phyloP scores from a whole-genome alignment of 257 asterid species.

The Avicennia marina region DNA sequence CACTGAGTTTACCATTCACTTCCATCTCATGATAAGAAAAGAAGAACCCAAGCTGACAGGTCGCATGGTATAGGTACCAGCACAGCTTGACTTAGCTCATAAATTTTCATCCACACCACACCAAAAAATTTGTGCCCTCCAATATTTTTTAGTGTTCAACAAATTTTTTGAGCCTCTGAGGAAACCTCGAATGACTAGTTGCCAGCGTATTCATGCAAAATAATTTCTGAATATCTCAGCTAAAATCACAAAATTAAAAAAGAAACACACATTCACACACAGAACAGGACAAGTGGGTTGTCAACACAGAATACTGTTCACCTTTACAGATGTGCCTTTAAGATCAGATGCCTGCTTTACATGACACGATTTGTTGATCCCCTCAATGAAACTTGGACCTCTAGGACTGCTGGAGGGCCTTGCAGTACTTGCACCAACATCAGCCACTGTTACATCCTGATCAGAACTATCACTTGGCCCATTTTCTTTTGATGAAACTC shows the following conservation, averaged over 20 bases:
- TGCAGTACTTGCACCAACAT: conserved; percentile 44
- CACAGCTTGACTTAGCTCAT: neutral
- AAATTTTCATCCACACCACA: neutral
- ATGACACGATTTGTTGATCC: conserved; percentile 80
- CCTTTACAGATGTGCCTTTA: conserved; percentile 81
- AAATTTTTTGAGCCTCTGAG: neutral
- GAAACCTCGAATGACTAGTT: neutral
- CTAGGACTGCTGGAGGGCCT: conserved; percentile 54
- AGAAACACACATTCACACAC: neutral
- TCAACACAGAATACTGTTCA: conserved; percentile 9
- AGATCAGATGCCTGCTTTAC: conserved; percentile 83
- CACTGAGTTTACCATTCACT: neutral
- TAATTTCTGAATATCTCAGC: neutral
- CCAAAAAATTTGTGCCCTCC: neutral
- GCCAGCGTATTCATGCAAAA: conserved; percentile 5
- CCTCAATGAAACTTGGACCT: conserved; percentile 86
- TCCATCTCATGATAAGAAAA: conserved; percentile 10
- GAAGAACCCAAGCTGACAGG: neutral
- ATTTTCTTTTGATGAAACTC: conserved; percentile 80
- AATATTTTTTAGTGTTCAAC: conserved; percentile 8
- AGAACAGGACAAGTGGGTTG: neutral
- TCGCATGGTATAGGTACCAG: neutral
- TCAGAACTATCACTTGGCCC: conserved; percentile 61
- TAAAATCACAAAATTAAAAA: neutral
- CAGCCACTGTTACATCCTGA: conserved; percentile 86